Base-by-base conservation (phyloP, 2,329 filamentous ascomycete genomes). In the Aspergillus cejpii region DNA sequence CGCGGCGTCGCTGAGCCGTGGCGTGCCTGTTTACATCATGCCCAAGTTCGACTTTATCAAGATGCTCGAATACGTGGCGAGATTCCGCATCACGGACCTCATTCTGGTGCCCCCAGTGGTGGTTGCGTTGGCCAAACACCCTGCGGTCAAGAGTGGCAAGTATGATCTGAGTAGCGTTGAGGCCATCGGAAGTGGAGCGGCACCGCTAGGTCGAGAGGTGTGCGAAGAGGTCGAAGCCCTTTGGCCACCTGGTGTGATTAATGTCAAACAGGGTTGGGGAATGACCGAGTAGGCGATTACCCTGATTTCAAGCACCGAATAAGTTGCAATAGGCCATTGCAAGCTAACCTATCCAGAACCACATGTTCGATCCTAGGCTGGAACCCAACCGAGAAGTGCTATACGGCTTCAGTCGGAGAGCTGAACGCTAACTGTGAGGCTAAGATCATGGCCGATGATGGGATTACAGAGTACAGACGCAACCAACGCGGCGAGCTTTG, bases 231-330 rank as follows among this genome's bases (percentile, higher is more conserved):
- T 80, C 7, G 75, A 84, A 60, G 74, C 69, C 46, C 58, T 81
- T 45, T 81, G 80, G 72, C 65, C 69, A 1, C 50, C 59, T 52
- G 68, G 72, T 11, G 58, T 64, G 17, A 64, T 80, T 19, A 75
- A 76, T 53, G 60, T 82, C 21, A 77, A 75, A 59, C 87, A 91
- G 64, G 87, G 86, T 3, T 94, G 86, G 84, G 88, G 88, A 4
- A 91, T 94, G 87, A 92, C 87, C 1, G 87, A 92, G 66, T 72
- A 57, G 62, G 69, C 77, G 50, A 43, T 36, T 44, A 10, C 14
- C 14, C 3, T 27, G n/a, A 26, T 33, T 29, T 39, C 23, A 24
- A 24, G 8, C 8, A 4, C 23, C 23, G 23, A 24, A 24, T 24
- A 24, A 24, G 33, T 43, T 24, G 45, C 43, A 37, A 39, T 26